phyloP scores from a whole-genome alignment of 2,329 filamentous ascomycete genomes.

The Diaporthe citrichinensis region DNA sequence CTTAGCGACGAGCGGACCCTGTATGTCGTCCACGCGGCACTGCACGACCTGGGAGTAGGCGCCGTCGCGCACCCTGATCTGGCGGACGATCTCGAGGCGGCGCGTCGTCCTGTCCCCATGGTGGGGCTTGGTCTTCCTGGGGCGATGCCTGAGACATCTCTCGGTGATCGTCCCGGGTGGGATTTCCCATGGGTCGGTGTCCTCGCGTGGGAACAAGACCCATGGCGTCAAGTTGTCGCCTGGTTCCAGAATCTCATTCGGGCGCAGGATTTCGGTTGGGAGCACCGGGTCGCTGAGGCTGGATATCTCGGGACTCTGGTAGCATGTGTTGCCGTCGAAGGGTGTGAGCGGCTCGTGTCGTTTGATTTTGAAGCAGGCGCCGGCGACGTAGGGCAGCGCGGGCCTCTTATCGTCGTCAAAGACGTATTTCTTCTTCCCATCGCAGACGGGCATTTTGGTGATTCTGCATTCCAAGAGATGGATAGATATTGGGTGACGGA shows the following conservation, averaged over 20 bases:
- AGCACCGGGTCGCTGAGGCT: neutral
- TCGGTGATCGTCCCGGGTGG: neutral
- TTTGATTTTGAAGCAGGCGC: slow-evolving; percentile 3
- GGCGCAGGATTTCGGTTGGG: neutral
- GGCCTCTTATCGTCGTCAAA: slow-evolving; percentile 7
- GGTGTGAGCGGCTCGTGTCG: slow-evolving; percentile 11
- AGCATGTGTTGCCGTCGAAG: neutral
- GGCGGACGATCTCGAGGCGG: neutral
- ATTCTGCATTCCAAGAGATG: neutral
- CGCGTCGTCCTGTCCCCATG: neutral
- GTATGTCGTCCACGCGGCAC: slow-evolving; percentile 1
- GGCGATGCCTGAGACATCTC: neutral
- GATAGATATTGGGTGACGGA: neutral
- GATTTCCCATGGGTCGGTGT: neutral
- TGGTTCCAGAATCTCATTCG: neutral
- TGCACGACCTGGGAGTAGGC: slow-evolving; percentile 3
- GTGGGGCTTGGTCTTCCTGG: neutral
- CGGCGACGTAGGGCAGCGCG: slow-evolving; percentile 1
- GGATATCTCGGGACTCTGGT: neutral
- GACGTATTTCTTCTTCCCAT: neutral
- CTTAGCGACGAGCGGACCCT: neutral
- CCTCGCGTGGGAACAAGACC: neutral
- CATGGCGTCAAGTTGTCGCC: slow-evolving; percentile 4
- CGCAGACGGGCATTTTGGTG: neutral
- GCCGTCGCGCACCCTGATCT: slow-evolving; percentile 15